Evolutionary conservation across 108 stramenopile genomes (phyloP), one percentile per base, ranked within the genome.

Genomic region (Skeletonema potamos): DNA sequence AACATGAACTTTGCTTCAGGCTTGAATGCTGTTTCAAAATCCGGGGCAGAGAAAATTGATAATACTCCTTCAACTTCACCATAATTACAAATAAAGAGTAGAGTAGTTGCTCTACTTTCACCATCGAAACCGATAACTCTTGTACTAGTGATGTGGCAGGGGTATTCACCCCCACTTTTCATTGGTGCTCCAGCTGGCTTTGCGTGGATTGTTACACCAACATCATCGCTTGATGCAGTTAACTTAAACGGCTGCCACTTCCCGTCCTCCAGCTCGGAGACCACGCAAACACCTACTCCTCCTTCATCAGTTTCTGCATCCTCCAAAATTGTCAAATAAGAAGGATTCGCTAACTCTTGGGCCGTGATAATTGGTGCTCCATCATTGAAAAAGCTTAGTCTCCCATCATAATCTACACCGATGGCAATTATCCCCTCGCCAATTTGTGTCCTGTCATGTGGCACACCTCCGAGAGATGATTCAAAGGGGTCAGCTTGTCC

Each of bases 401-500:
- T 62, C 27, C 79, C 79, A 7, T 54, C 20, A 12, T 7, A 17
- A 36, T 46, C 68, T 6, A 80, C 27, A 8, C 79, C 64, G 60
- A 80, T 51, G 4, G 74, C 69, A 13, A 70, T 56, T 2, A 80
- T 68, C 2, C 79, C 79, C 58, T 32, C 64, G 12, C 79, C 79
- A 39, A 80, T 22, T 58, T 30, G 58, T 27, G 73, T 57, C 15
- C 79, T 54, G 29, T 80, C 79, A 36, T 80, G 74, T 13, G 79
- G 79, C 9, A 80, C 70, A 2, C 79, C 79, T 11, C 79, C 79
- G 24, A 46, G 79, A 5, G 62, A 59, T 2, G 30, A 17, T 54
- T 80, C 79, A 26, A 80, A 80, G 12, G 79, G 79, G 69, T 80
- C 79, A 15, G 79, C 79, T 62, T 80, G 73, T 9, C 72, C 65